Percentiles rank a stretch among this genome's conserved stretches.
These are phyloP conservation scores for Cucurbita moschata DNA, from an alignment of 306 rosid species.

Conservation along the genomic window DNA sequence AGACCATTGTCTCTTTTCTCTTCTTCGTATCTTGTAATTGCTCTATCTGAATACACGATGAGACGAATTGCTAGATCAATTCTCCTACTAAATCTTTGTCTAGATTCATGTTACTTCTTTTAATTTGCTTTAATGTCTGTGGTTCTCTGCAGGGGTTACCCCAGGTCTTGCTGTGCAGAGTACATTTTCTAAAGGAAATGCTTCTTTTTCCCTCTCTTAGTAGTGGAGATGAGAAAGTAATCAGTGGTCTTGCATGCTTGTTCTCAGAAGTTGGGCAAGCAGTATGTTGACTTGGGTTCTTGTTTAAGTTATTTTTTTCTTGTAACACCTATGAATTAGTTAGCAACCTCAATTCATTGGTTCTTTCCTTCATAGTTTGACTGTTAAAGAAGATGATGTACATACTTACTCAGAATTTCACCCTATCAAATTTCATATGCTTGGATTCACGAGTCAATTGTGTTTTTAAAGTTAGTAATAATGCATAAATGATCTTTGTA, in stretches of 20 bases:
- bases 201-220: constrained; percentile 80
- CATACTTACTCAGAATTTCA: neutral
- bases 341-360: neutral
- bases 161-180: constrained; percentile 71
- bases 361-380: neutral
- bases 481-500: neutral
- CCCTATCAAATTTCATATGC: neutral
- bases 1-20: neutral
- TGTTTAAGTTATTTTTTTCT: neutral
- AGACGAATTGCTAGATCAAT: neutral
- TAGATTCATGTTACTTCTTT: neutral
- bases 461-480: neutral
- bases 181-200: constrained; percentile 63
- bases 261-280: constrained; percentile 96
- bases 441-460: neutral
- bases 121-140: constrained; percentile 9
- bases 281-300: constrained; percentile 20
- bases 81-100: neutral
- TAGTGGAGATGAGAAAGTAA: constrained; percentile 61
- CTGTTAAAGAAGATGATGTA: neutral
- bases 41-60: neutral
- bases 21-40: neutral
- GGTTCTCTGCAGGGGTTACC: constrained; percentile 68
- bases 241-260: constrained; percentile 84
- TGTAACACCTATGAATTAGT: neutral